Evolutionary conservation across 768 basidiomycete species (phyloP), one percentile per base, ranked within the genome.

Genomic region (Pleurotus cornucopiae): DNA sequence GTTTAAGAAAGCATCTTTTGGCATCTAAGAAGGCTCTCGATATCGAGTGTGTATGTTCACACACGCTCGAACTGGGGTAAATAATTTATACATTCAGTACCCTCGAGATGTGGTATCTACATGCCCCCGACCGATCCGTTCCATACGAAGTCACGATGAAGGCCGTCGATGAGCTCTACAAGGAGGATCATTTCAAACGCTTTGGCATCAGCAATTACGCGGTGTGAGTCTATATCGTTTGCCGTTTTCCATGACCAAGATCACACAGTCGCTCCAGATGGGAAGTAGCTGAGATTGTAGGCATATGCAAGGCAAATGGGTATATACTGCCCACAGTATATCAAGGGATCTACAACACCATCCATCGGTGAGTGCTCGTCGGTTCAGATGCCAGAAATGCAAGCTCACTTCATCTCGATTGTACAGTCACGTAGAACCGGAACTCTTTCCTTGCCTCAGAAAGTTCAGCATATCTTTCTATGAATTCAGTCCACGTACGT

Each of bases 181-280:
- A 78, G 45, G 76, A 83, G 58, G 85, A 84, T 0, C 73, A 76
- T 45, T 85, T 84, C 63, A 79, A 83, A 57, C 74, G 76, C n/a
- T 81, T 86, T 56, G 83, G 85, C 2, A 71, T 87, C 58, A 84
- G 83, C 62, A 86, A 86, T 64, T 86, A 72, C 55, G 71, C 78
- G 4, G 74, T 84, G 79, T 81, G 43, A 53, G 64, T 66, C 25
- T 11, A 38, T 16, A 43, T 30, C 6, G 4, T 30, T 30, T 6
- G 30, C 9, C 9, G 30, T 1, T 30, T 78, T 2, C 30, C 6
- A 30, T 2, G 30, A 30, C 6, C 30, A 7, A 2, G 7, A 30
- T 5, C 9, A 9, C 6, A 30, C 9, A 30, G 30, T 49, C 61
- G 4, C n/a, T 30, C 20, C n/a, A 49, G 49, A n/a, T 49, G 49